Percentiles rank a stretch among this genome's conserved stretches.
Evolutionary conservation across 164 flowering plant species (phyloP).

Genomic region (Annona cherimola): DNA sequence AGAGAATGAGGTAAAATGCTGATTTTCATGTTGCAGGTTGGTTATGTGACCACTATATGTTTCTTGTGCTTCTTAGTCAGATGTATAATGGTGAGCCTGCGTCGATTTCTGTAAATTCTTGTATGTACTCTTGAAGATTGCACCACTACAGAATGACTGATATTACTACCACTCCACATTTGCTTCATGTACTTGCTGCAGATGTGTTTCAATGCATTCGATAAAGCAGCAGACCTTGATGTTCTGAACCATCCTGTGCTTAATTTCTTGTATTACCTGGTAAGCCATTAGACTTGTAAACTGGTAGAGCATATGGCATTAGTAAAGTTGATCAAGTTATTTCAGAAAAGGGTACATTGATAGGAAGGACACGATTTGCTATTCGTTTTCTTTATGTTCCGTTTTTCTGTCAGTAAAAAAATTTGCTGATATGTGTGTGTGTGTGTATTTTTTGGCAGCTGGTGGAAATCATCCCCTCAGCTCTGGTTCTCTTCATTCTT

Average conservation of each 20-base stretch:
- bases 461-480: constrained; percentile 85
- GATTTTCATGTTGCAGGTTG: constrained; percentile 55
- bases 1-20: neutral
- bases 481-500: constrained; percentile 78
- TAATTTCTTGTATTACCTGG: constrained; percentile 79
- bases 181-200: constrained; percentile 15
- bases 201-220: constrained; percentile 90
- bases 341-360: too few species aligned
- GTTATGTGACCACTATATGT: constrained; percentile 95
- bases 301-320: neutral
- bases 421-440: neutral
- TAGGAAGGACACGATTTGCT: neutral
- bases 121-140: neutral
- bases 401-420: neutral
- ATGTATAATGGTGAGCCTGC: constrained; percentile 77
- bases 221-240: constrained; percentile 81
- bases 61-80: constrained; percentile 87
- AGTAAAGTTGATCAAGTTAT: too few species aligned
- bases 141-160: neutral
- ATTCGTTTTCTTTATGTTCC: neutral
- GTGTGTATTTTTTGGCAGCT: constrained; percentile 35
- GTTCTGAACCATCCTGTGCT: constrained; percentile 83
- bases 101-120: neutral
- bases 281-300: constrained; percentile 23
- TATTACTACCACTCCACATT: neutral